Conservation (phyloP, 805 yeast species). For the Pichia sporocuriosa region DNA sequence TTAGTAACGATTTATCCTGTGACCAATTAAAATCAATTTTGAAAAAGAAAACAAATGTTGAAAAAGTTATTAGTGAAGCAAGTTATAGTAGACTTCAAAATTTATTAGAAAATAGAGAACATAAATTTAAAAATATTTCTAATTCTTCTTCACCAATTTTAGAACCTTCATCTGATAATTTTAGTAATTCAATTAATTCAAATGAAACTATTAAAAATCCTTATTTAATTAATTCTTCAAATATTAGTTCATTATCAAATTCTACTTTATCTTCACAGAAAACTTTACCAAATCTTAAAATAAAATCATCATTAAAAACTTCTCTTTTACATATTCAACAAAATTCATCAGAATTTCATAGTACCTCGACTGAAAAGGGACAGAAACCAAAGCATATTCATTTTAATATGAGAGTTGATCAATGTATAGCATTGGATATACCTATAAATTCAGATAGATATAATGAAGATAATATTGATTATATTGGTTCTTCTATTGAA, state of each 20-base stretch:
- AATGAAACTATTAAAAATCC: neutral
- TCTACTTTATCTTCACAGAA: slow-evolving; percentile 7
- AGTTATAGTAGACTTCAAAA: slow-evolving; percentile 28
- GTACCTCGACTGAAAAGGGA: slow-evolving; percentile 12
- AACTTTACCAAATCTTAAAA: slow-evolving; percentile 7
- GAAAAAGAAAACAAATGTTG: slow-evolving; percentile 80
- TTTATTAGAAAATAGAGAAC: slow-evolving; percentile 27
- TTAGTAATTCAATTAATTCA: neutral
- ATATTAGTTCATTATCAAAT: slow-evolving; percentile 8
- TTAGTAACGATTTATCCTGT: too few relatives aligned
- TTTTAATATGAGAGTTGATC: slow-evolving; percentile 91
- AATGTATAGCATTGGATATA: slow-evolving; percentile 70
- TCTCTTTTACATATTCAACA: slow-evolving; percentile 10
- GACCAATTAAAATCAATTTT: slow-evolving; percentile 70
- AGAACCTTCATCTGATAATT: slow-evolving; percentile 17
- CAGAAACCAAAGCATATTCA: slow-evolving; percentile 66
- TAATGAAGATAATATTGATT: neutral
- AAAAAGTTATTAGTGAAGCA: slow-evolving; percentile 65
- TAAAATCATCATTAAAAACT: slow-evolving; percentile 14
- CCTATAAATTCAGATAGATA: neutral
- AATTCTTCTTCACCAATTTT: slow-evolving; percentile 24
- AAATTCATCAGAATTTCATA: slow-evolving; percentile 2
- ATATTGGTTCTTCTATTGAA: slow-evolving; percentile 21
- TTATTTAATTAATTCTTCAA: neutral
- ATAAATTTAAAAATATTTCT: slow-evolving; percentile 21